A percentile compares a stretch with the other conserved stretches of the same genome.
phyloP scores from a whole-genome alignment of 2,329 filamentous ascomycete species.

The Pseudopyrenochaeta lycopersici region DNA sequence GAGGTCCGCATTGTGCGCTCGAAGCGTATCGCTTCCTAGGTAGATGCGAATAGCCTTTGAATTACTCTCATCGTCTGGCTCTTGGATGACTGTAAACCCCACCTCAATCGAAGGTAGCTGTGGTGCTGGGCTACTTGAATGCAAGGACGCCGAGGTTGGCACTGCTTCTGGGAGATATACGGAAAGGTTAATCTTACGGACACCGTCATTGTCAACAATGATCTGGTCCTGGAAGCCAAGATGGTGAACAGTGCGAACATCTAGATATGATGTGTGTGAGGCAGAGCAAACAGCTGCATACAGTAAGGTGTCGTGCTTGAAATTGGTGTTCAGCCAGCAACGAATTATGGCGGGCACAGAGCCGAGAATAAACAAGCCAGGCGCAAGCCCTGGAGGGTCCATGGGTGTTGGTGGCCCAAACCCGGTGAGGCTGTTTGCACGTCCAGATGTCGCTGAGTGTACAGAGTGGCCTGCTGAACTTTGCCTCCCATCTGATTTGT shows the following conservation, averaged over 20 bases:
- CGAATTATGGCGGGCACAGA: conserved; percentile 93
- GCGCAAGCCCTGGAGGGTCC: conserved; percentile 78
- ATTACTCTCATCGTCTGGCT: conserved; percentile 60
- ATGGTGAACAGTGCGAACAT: conserved; percentile 76
- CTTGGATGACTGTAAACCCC: conserved; percentile 77
- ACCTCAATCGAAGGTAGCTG: conserved; percentile 84
- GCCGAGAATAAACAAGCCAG: conserved; percentile 84
- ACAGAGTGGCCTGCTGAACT: conserved; percentile 90
- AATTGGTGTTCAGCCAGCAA: conserved; percentile 92
- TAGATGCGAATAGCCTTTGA: conserved; percentile 80
- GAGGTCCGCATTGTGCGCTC: conserved; percentile 87
- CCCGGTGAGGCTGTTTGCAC: conserved; percentile 78
- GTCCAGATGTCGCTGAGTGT: conserved; percentile 78
- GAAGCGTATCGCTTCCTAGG: conserved; percentile 86
- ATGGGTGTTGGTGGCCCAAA: conserved; percentile 79
- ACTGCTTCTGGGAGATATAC: conserved; percentile 93
- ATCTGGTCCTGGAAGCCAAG: conserved; percentile 75
- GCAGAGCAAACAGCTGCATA: conserved; percentile 94
- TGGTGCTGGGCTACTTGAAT: conserved; percentile 75
- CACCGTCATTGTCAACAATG: conserved; percentile 70
- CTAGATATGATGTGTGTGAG: conserved; percentile 86
- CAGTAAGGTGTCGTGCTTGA: conserved; percentile 86
- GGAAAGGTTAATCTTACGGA: conserved; percentile 75
- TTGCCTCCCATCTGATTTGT: conserved; percentile 94
- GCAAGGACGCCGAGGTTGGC: conserved; percentile 76